Percentiles rank a stretch among this genome's conserved stretches.
Evolutionary conservation across 805 yeast species (phyloP).

Genomic region (Cyberlindnera euphorbiiphila): DNA sequence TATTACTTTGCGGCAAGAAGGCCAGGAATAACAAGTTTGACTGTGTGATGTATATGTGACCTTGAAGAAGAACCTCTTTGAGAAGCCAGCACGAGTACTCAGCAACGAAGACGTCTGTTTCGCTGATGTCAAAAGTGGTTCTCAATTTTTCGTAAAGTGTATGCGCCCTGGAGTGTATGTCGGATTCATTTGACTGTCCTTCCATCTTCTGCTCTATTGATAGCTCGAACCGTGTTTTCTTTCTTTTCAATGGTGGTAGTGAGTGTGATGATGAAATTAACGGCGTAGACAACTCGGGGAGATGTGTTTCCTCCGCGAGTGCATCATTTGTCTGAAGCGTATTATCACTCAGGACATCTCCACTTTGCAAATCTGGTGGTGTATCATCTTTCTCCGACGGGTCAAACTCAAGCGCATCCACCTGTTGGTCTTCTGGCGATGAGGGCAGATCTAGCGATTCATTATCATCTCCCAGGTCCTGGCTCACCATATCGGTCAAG

Average conservation of each 20-base stretch:
- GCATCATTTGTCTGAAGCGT: constrained; percentile 1
- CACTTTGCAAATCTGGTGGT: no score
- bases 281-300: no score
- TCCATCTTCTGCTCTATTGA: constrained; percentile 21
- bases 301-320: no score
- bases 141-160: constrained; percentile 35
- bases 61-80: constrained; percentile 80
- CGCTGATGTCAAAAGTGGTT: constrained; percentile 41
- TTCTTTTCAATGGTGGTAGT: constrained; percentile 1
- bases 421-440: neutral
- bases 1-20: constrained; percentile 55
- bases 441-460: neutral
- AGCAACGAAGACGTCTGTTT: constrained; percentile 51
- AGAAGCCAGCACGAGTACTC: constrained; percentile 77
- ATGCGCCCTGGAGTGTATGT: constrained; percentile 30
- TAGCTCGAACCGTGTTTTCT: constrained; percentile 29
- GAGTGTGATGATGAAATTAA: no score
- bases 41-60: constrained; percentile 72
- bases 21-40: constrained; percentile 71
- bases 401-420: constrained; percentile 2
- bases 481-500: constrained; percentile 32
- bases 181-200: constrained; percentile 8
- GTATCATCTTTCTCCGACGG: no score
- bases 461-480: constrained; percentile 10
- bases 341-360: constrained; percentile 1